Base-by-base conservation (phyloP, 2,329 filamentous ascomycete species). In the Corniculantispora saksenae region DNA sequence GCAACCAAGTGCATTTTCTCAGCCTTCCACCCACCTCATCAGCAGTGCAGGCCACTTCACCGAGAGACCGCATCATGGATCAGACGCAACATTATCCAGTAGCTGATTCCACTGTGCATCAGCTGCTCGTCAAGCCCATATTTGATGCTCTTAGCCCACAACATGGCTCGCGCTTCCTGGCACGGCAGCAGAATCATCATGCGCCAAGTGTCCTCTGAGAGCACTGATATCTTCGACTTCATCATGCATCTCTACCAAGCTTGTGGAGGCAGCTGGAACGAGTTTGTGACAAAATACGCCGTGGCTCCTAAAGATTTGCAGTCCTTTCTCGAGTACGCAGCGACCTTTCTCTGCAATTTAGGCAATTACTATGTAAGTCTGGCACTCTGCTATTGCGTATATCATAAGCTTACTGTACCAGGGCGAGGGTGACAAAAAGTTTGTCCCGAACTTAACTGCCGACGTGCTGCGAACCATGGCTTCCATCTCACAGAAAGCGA, bases 391-490 rank as follows among this genome's bases (percentile, higher is more conserved):
- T 32, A 1, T 56, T 56, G n/a, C 12, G n/a, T 1, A 2, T 4
- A n/a, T 1, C 54, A 17, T 13, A 15, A 13, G 13, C 56, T 47
- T 21, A 59, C 27, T 23, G 29, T 1, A 23, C 29, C 56, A 76
- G 74, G 75, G 84, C 10, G 86, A 84, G 63, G 85, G 86, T 21
- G 85, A 88, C 69, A 81, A 83, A 54, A 88, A 89, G 68, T 87
- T 88, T 71, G 78, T 86, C 55, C 85, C 85, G 2, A 76, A 79
- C 64, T 74, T 85, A 58, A 73, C 77, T 12, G 70, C 73, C 2
- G 76, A 78, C 8, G 73, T 76, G 8, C 70, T 86, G 12, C 72
- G 79, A 63, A 76, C 78, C 57, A 72, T 87, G n/a, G 78, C 80
- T 35, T 76, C 75, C 6, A 72, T 72, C n/a, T 81, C 47, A 9